Evolutionary conservation across 2,329 filamentous ascomycete genomes (phyloP).

Genomic region (Fusarium austroafricanum): DNA sequence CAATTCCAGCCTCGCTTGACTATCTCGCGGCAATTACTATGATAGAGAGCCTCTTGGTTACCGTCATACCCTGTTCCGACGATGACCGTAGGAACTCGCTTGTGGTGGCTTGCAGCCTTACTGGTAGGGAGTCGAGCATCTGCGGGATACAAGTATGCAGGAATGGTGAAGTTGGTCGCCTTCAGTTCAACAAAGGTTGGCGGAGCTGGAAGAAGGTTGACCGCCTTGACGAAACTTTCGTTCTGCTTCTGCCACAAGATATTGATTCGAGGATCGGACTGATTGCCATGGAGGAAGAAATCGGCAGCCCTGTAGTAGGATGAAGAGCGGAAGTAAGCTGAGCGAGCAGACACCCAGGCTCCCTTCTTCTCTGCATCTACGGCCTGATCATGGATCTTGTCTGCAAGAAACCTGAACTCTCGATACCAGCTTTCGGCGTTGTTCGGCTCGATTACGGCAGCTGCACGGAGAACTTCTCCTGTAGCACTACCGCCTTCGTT

Average conservation of each 20-base stretch:
- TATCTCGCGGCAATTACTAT: constrained; percentile 49
- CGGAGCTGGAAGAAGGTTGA: constrained; percentile 50
- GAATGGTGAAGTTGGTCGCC: constrained; percentile 48
- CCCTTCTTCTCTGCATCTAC: neutral
- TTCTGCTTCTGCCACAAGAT: constrained; percentile 52
- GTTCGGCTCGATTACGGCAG: constrained; percentile 13
- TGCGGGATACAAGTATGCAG: constrained; percentile 50
- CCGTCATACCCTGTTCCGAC: constrained; percentile 58
- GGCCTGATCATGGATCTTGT: neutral
- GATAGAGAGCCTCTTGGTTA: constrained; percentile 57
- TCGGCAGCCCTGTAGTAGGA: constrained; percentile 57
- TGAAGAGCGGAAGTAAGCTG: constrained; percentile 52
- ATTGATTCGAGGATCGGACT: constrained; percentile 54
- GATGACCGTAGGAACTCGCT: constrained; percentile 52
- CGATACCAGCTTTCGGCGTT: constrained; percentile 17
- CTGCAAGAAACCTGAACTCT: constrained; percentile 9
- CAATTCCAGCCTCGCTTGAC: constrained; percentile 57
- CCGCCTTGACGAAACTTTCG: constrained; percentile 53
- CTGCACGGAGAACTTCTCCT: constrained; percentile 22
- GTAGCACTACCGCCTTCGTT: constrained; percentile 28
- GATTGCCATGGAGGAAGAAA: constrained; percentile 57
- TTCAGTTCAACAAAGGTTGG: constrained; percentile 51
- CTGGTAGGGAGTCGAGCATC: neutral
- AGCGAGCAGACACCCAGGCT: constrained; percentile 35
- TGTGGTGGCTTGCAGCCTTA: constrained; percentile 14